phyloP scores from a whole-genome alignment of 108 stramenopile species.

The Nitzschia sp. region DNA sequence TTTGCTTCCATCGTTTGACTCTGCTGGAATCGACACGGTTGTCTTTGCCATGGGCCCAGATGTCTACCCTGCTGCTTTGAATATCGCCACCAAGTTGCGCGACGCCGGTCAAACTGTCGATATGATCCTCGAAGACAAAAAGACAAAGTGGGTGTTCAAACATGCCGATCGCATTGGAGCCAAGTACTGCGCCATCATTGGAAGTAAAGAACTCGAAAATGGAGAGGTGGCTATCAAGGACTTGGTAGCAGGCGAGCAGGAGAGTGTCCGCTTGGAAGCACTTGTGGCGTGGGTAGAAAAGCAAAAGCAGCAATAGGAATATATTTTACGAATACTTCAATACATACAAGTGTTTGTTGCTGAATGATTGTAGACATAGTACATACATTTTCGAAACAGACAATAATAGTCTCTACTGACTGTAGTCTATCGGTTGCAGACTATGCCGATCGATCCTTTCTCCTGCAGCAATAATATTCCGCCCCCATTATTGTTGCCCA shows the following conservation, averaged over 20 bases:
- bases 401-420: too few relatives aligned
- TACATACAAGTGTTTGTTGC: too few relatives aligned
- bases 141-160: slow-evolving; percentile 96
- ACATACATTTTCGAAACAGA: too few relatives aligned
- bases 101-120: slow-evolving; percentile 86
- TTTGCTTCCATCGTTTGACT: slow-evolving; percentile 87
- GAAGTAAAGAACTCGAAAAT: slow-evolving; percentile 82
- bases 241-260: slow-evolving; percentile 52
- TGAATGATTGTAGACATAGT: too few relatives aligned
- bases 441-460: too few relatives aligned
- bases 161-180: slow-evolving; percentile 92
- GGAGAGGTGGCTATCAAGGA: slow-evolving; percentile 86
- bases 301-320: slow-evolving; percentile 4
- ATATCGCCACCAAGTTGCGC: slow-evolving; percentile 67
- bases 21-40: slow-evolving; percentile 71
- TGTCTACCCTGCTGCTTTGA: slow-evolving; percentile 60
- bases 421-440: too few relatives aligned
- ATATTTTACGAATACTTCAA: too few relatives aligned
- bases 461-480: too few relatives aligned
- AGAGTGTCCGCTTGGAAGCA: slow-evolving; percentile 8
- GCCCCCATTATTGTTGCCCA: too few relatives aligned
- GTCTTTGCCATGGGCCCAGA: slow-evolving; percentile 84
- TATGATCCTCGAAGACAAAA: slow-evolving; percentile 87
- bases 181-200: slow-evolving; percentile 85
- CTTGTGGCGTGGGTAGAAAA: slow-evolving; percentile 9